Evolutionary conservation across 164 flowering plant genomes (phyloP).

Genomic region (Vitis rotundifolia): DNA sequence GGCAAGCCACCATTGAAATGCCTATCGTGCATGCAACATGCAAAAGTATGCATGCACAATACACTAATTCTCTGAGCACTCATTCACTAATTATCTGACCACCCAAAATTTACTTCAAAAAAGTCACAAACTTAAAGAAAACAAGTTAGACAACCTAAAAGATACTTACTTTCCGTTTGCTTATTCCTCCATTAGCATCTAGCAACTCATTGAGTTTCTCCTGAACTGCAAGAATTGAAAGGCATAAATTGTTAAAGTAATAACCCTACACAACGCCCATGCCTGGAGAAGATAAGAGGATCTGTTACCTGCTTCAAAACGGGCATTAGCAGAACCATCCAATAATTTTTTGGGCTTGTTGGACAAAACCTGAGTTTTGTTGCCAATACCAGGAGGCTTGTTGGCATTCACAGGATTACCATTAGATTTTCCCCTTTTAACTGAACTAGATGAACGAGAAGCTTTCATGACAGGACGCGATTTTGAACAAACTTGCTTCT

Average conservation of each 20-base stretch:
- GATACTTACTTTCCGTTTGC: constrained; percentile 74
- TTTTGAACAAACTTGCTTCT: constrained; percentile 33
- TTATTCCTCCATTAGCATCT: constrained; percentile 85
- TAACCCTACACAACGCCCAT: not conserved
- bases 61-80: not conserved
- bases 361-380: constrained; percentile 28
- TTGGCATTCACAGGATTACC: constrained; percentile 8
- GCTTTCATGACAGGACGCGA: constrained; percentile 34
- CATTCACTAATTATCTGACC: too few species aligned
- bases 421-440: constrained; percentile 54
- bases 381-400: constrained; percentile 16
- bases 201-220: constrained; percentile 85
- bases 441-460: constrained; percentile 40
- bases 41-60: not conserved
- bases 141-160: not conserved
- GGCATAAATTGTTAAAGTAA: constrained; percentile 2
- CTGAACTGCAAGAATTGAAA: constrained; percentile 59
- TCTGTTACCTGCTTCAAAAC: constrained; percentile 70
- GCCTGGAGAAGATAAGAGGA: constrained; percentile 1
- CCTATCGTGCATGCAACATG: too few species aligned
- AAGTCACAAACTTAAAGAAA: not conserved
- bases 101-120: not conserved
- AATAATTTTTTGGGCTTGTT: constrained; percentile 53
- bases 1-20: not conserved
- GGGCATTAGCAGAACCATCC: constrained; percentile 42